Evolutionary conservation across 2,329 filamentous ascomycete genomes (phyloP).

Genomic region (Penicillium sp.): DNA sequence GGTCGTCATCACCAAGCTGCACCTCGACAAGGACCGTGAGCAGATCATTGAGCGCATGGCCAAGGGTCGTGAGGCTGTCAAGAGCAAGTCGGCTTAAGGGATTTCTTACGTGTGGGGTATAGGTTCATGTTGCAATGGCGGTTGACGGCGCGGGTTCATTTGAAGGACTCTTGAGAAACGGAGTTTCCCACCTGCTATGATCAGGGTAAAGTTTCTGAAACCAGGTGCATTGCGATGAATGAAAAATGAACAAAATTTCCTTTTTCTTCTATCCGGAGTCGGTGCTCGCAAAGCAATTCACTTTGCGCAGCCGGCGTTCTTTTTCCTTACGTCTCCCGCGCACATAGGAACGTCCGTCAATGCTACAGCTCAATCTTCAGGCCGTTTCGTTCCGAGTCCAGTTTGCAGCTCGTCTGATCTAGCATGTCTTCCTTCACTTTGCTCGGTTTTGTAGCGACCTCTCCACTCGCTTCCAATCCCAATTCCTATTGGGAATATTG

Average conservation of each 20-base stretch:
- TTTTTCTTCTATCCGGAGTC: constrained; percentile 52
- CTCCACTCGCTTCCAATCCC: neutral
- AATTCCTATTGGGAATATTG: constrained; percentile 4
- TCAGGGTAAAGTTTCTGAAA: constrained; percentile 22
- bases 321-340: constrained; percentile 2
- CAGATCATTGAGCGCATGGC: constrained; percentile 41
- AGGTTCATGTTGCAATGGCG: constrained; percentile 58
- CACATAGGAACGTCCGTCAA: constrained; percentile 10
- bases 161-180: constrained; percentile 19
- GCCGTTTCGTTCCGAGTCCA: constrained; percentile 3
- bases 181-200: constrained; percentile 18
- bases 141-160: constrained; percentile 26
- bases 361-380: constrained; percentile 11
- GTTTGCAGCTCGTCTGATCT: neutral
- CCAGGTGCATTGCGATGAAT: constrained; percentile 29
- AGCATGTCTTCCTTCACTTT: neutral
- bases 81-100: constrained; percentile 56
- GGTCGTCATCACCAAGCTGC: constrained; percentile 96
- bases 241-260: constrained; percentile 59
- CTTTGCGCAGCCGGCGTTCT: constrained; percentile 3
- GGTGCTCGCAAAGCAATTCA: constrained; percentile 2
- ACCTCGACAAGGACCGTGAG: constrained; percentile 59
- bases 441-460: neutral
- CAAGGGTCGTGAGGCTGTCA: constrained; percentile 41
- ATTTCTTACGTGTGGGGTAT: constrained; percentile 50